Conservation (phyloP, 1,284 basidiomycete species). For the Puccinia novopanici region DNA sequence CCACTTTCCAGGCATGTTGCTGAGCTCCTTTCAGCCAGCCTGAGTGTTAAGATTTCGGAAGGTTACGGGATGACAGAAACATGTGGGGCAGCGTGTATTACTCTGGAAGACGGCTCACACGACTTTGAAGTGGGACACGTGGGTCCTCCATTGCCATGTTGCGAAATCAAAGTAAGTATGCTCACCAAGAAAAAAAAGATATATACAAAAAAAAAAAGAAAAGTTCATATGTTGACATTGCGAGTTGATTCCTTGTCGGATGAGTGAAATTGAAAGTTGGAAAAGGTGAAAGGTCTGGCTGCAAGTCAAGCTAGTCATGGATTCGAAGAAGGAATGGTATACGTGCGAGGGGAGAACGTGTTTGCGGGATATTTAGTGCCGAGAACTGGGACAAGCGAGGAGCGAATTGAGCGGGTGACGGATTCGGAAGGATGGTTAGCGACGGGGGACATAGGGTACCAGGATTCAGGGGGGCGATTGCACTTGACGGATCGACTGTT, state of each 20-base stretch:
- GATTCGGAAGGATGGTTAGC: constrained; percentile 42
- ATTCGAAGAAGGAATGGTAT: constrained; percentile 27
- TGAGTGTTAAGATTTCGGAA: constrained; percentile 46
- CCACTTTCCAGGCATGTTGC: constrained; percentile 36
- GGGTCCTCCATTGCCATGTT: constrained; percentile 43
- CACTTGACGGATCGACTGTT: constrained; percentile 34
- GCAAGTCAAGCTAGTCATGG: constrained; percentile 7
- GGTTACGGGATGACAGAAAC: constrained; percentile 44
- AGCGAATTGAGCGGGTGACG: background rate
- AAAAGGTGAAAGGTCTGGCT: constrained; percentile 15
- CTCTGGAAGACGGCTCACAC: constrained; percentile 23
- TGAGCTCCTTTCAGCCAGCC: constrained; percentile 39
- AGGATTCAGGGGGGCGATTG: constrained; percentile 18
- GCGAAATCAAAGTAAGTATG: constrained; percentile 46
- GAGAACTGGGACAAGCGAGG: background rate
- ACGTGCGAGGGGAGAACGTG: constrained; percentile 30
- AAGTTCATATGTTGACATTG: background rate
- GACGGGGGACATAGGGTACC: constrained; percentile 37
- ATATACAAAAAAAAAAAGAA: background rate
- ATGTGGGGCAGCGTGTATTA: constrained; percentile 24
- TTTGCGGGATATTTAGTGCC: constrained; percentile 30
- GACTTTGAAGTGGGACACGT: constrained; percentile 36
- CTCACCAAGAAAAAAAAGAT: background rate
- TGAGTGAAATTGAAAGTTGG: constrained; percentile 42
- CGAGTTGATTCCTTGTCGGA: background rate